These are phyloP conservation scores for Pythium biforme DNA, from an alignment of 352 stramenopile species.

Conservation along the genomic window DNA sequence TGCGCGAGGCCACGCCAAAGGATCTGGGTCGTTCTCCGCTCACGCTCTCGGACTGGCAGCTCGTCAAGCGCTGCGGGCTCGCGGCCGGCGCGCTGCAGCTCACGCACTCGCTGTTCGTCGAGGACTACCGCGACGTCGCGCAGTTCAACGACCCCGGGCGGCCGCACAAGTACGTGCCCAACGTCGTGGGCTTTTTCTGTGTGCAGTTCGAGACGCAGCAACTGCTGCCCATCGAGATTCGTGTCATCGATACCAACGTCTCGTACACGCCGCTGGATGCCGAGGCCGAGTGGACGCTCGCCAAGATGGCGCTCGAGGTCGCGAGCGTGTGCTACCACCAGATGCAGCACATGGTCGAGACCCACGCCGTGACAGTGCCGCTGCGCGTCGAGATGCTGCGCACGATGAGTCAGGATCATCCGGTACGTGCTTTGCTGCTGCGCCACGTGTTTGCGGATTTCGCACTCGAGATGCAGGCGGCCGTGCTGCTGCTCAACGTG, in stretches of 20 bases:
- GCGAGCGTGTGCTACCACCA: conserved; percentile 18
- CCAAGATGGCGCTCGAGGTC: conserved; percentile 24
- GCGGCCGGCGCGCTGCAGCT: neutral
- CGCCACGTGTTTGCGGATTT: neutral
- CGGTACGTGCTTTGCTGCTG: neutral
- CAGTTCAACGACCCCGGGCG: conserved; percentile 17
- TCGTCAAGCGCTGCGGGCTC: conserved; percentile 8
- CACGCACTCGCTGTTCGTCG: conserved; percentile 11
- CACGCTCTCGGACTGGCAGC: neutral
- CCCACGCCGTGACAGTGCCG: conserved; percentile 30
- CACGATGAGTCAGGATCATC: conserved; percentile 20
- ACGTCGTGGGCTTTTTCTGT: conserved; percentile 23
- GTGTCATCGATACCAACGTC: conserved; percentile 14
- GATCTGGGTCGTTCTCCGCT: neutral
- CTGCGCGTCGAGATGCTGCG: conserved; percentile 45
- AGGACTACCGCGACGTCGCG: conserved; percentile 8
- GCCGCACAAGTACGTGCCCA: conserved; percentile 19
- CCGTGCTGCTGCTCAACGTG: conserved; percentile 38
- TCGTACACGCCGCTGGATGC: conserved; percentile 16
- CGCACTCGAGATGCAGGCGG: conserved; percentile 21
- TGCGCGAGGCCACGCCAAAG: neutral
- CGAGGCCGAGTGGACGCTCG: conserved; percentile 21
- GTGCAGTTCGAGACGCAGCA: neutral
- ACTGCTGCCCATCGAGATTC: conserved; percentile 25
- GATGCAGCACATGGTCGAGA: conserved; percentile 21